Base-by-base conservation (phyloP, 208 protist genomes). In the Porcisia hertigi region DNA sequence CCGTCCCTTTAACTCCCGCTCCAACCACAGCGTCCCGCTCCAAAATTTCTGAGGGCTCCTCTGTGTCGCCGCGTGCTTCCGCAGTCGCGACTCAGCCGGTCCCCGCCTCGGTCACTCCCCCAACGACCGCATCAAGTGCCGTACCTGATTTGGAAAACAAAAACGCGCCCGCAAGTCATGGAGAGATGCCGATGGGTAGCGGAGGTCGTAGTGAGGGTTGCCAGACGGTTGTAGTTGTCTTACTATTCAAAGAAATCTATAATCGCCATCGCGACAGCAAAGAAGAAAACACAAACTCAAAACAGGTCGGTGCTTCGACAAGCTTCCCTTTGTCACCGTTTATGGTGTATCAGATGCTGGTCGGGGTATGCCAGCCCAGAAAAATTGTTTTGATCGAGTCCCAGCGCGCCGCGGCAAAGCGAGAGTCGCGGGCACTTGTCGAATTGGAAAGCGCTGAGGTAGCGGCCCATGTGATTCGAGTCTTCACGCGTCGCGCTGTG, bases 331-430 rank as follows among this genome's bases (percentile, higher is more conserved):
- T 92, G 14, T 85, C 86, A 6, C 81, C 86, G 14, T 88, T 88
- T 52, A 81, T 92, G 57, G 72, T 92, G 9, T 88, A 88, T 70
- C 78, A 94, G 59, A 60, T 92, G 47, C 70, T 94, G 39, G 67
- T 79, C 23, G 63, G 69, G 14, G 84, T 78, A 43, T 86, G 83
- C 49, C 73, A 83, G 64, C 83, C 83, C 34, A 72, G 77, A 45
- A 83, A 85, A 65, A 86, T 92, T 45, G 74, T 91, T 3, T 30
- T 92, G 20, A 82, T 88, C 62, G 73, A 76, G 36, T 64, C 69
- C 25, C 66, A 59, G 23, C 58, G 45, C n/a, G 23, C 30, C 3
- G 39, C 39, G 6, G 59, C 25, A n/a, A 55, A 63, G 58, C 73
- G 78, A 5, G 62, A 83, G 49, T 77, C 63, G 59, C 80, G 73